These are phyloP conservation scores for Talaromyces sp. DNA, from an alignment of 2,329 filamentous ascomycete genomes.

Conservation along the genomic window DNA sequence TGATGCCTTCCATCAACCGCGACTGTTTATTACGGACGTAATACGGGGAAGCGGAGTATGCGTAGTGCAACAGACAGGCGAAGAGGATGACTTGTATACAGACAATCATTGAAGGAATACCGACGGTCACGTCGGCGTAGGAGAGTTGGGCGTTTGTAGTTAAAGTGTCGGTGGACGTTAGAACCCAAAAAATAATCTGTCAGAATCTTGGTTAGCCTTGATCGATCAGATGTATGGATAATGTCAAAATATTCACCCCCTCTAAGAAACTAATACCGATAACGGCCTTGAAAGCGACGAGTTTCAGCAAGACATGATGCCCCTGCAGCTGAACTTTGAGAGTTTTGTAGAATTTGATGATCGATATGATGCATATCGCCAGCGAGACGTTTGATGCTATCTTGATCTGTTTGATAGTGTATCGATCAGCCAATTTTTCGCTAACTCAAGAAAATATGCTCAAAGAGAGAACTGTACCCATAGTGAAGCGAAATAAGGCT, in stretches of 20 bases:
- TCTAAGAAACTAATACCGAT: not conserved
- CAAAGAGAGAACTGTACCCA: no score
- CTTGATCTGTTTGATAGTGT: no score
- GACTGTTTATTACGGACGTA: not conserved
- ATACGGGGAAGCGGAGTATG: conserved; percentile 20
- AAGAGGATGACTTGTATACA: conserved; percentile 32
- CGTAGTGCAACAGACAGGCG: conserved; percentile 29
- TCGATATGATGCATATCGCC: not conserved
- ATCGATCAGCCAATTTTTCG: no score
- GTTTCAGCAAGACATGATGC: not conserved
- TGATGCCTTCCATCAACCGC: not conserved
- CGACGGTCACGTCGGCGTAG: conserved; percentile 25
- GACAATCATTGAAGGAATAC: conserved; percentile 30
- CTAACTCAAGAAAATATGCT: no score
- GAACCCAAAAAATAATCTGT: not conserved
- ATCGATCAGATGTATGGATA: not conserved
- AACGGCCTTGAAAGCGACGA: not conserved
- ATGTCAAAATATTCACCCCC: not conserved
- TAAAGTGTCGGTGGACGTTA: not conserved
- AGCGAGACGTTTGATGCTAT: not conserved
- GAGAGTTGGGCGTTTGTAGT: not conserved
- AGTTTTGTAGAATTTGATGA: not conserved
- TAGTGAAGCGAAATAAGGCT: not conserved
- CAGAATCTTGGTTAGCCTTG: not conserved
- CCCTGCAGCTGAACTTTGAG: not conserved